Evolutionary conservation across 2,329 filamentous ascomycete genomes (phyloP).

Genomic region (Fusarium sp.): DNA sequence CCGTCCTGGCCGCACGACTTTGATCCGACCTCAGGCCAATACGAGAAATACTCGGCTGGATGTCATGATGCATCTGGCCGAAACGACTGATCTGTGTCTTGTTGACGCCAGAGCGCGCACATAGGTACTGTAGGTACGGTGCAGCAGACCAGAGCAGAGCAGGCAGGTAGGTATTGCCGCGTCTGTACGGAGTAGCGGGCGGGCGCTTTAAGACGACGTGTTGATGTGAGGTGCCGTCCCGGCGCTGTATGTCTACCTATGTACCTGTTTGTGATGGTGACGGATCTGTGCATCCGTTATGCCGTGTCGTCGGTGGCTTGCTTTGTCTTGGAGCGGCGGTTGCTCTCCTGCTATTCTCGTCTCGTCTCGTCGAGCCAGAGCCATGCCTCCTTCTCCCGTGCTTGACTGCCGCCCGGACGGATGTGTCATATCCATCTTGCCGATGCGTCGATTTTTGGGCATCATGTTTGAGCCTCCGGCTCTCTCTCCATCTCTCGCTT

Average conservation of each 20-base stretch:
- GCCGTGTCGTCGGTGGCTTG: constrained; percentile 19
- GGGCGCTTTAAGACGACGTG: background rate
- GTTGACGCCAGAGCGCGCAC: background rate
- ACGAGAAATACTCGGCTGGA: constrained; percentile 41
- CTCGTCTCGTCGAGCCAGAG: constrained; percentile 19
- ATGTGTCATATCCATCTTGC: background rate
- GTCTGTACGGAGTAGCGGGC: background rate
- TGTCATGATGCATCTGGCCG: constrained; percentile 26
- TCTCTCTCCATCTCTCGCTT: background rate
- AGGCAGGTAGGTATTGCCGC: background rate
- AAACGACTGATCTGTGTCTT: constrained; percentile 11
- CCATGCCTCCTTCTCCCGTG: constrained; percentile 6
- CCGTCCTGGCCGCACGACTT: constrained; percentile 23
- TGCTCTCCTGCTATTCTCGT: constrained; percentile 17
- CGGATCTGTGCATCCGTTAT: constrained; percentile 25
- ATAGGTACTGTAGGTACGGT: background rate
- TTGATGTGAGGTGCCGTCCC: background rate
- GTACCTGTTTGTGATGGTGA: background rate
- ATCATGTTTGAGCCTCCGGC: background rate
- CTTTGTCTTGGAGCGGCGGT: constrained; percentile 9
- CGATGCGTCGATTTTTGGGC: background rate
- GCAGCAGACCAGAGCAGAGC: background rate
- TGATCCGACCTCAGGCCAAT: constrained; percentile 27
- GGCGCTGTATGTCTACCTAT: background rate
- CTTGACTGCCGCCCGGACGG: constrained; percentile 3